Evolutionary conservation across 176 grass and related monocot genomes (phyloP).

Genomic region (Alopecurus myosuroides): DNA sequence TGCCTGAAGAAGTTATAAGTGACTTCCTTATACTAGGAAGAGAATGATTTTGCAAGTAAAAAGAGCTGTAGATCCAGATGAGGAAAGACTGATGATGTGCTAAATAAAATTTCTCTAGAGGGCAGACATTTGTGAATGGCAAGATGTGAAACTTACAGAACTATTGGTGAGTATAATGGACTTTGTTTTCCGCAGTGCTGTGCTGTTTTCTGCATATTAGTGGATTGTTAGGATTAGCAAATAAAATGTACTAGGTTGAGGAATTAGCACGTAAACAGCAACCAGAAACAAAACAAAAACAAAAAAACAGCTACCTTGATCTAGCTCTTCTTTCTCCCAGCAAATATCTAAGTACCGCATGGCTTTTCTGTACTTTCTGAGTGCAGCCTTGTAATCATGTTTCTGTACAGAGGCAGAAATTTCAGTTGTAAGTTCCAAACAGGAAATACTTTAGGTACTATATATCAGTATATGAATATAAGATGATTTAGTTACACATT

Average conservation of each 20-base stretch:
- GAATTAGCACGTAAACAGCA: constrained; percentile 1
- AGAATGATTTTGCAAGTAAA: constrained; percentile 7
- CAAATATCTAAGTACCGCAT: constrained; percentile 74
- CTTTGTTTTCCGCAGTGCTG: constrained; percentile 68
- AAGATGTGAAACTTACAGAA: constrained; percentile 61
- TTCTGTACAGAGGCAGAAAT: constrained; percentile 46
- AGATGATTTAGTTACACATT: background rate
- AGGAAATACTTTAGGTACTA: background rate
- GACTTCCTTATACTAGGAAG: constrained; percentile 16
- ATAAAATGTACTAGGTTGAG: background rate
- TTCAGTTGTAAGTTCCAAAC: constrained; percentile 14
- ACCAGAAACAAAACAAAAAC: background rate
- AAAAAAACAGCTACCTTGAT: constrained; percentile 37
- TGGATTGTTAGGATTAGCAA: constrained; percentile 32
- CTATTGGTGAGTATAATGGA: constrained; percentile 98
- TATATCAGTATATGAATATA: background rate
- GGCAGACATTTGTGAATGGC: background rate
- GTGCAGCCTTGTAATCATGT: constrained; percentile 69
- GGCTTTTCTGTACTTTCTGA: constrained; percentile 77
- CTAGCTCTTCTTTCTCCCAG: constrained; percentile 77
- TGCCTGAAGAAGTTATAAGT: constrained; percentile 47
- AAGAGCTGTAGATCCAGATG: background rate
- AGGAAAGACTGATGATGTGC: constrained; percentile 12
- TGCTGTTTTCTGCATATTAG: constrained; percentile 69
- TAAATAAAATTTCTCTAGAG: constrained; percentile 4